Base-by-base conservation (phyloP, 306 rosid genomes). In the Rubus parviflorus region DNA sequence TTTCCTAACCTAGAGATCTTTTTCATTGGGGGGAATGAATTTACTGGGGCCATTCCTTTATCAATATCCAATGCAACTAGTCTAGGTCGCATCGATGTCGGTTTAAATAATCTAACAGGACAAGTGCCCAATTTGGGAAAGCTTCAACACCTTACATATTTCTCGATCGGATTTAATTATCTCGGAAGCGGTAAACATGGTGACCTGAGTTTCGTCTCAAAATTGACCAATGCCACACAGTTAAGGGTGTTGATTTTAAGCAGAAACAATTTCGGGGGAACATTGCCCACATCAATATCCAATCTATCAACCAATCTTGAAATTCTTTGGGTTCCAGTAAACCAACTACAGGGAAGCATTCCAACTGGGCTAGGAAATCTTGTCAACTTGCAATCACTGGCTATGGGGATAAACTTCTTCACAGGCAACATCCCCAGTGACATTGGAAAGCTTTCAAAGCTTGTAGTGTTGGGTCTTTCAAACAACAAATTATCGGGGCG, bases 231-330 rank as follows among this genome's bases (percentile, higher is more conserved):
- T 62, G 68, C 43, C 3, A 35, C 68, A 14, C 4, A 35, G 0
- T 7, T 35, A 0, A 5, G 11, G 0, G 0, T 0, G 0, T 25
- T 35, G n/a, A 0, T 0, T 0, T 6, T 62, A 3, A 1, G 4
- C 43, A 0, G 0, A 20, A 62, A 35, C 43, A 13, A 62, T 25
- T 62, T 62, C 11, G 67, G 67, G 30, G 67, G 43, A 4, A 62
- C 42, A 1, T 25, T 62, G 42, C 43, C 43, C 10, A 35, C 5
- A 14, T 13, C 68, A 13, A 62, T 30, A 62, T 62, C 43, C n/a
- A 62, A 61, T 61, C 41, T 61, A 3, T 25, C 66, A 61, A 61
- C 66, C 41, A 61, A 3, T 61, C 66, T 61, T 7, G 9, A 6
- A 5, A 0, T 0, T 2, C 20, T 62, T 30, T 0, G 1, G 3